Evolutionary conservation across 2,329 filamentous ascomycete genomes (phyloP).

Genomic region (Scytalidium sp.): DNA sequence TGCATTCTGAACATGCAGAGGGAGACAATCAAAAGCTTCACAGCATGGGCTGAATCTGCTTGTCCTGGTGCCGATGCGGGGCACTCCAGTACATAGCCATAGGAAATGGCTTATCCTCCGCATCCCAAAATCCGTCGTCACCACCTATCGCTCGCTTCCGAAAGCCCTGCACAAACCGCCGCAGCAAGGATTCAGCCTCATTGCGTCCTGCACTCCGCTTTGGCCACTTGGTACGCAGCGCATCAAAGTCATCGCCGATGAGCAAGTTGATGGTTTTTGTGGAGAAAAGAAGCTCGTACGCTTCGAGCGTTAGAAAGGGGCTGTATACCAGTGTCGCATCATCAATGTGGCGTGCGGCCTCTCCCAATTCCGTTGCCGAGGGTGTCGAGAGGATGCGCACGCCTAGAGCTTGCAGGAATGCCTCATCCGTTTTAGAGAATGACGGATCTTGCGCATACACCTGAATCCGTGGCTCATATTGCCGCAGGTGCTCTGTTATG

Average conservation of each 20-base stretch:
- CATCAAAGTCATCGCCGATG: constrained; percentile 27
- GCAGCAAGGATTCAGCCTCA: constrained; percentile 18
- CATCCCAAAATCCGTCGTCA: constrained; percentile 21
- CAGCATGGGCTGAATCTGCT: constrained; percentile 3
- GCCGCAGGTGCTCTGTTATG: constrained; percentile 13
- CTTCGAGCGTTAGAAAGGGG: constrained; percentile 21
- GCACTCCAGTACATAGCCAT: constrained; percentile 23
- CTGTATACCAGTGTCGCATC: constrained; percentile 24
- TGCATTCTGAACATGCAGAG: too few relatives aligned
- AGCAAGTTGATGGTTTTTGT: constrained; percentile 9
- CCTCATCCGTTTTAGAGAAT: constrained; percentile 26
- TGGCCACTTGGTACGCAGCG: constrained; percentile 26
- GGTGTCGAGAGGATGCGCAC: constrained; percentile 23
- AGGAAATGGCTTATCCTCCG: constrained; percentile 24
- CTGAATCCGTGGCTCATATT: constrained; percentile 6
- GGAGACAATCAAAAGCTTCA: too few relatives aligned
- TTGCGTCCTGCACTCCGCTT: constrained; percentile 22
- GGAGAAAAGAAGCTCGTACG: constrained; percentile 13
- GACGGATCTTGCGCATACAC: constrained; percentile 28
- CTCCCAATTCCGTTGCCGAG: constrained; percentile 22
- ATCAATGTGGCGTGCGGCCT: constrained; percentile 20
- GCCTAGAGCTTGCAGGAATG: constrained; percentile 18
- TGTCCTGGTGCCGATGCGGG: background rate
- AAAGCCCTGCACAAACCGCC: constrained; percentile 6
- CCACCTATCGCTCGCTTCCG: constrained; percentile 18